Evolutionary conservation across 140 eudicot genomes (phyloP).

Genomic region (Artemisia princeps): DNA sequence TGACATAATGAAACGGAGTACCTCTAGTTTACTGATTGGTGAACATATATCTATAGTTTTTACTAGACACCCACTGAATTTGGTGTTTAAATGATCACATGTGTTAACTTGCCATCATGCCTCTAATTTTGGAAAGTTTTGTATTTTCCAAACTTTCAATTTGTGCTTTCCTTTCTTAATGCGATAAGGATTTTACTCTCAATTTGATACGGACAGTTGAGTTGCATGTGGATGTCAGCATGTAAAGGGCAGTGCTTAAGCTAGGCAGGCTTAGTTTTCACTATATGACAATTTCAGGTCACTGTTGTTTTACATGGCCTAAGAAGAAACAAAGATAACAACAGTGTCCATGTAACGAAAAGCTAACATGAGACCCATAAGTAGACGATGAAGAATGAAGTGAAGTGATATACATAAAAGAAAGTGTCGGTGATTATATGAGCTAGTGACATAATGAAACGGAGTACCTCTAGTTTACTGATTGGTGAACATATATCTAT

Average conservation of each 20-base stretch:
- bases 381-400: no score
- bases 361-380: no score
- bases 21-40: background rate
- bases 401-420: no score
- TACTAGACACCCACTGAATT: slow-evolving; percentile 3
- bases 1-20: no score
- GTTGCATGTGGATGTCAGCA: no score
- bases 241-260: no score
- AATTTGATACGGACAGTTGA: background rate
- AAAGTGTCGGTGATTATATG: no score
- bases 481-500: slow-evolving; percentile 11
- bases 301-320: no score
- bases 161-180: slow-evolving; percentile 1
- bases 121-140: slow-evolving; percentile 13
- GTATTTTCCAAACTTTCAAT: background rate
- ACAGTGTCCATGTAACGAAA: no score
- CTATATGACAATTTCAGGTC: background rate
- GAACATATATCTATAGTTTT: slow-evolving; percentile 19
- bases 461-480: background rate
- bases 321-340: no score
- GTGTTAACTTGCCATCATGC: slow-evolving; percentile 18
- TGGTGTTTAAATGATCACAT: slow-evolving; percentile 13
- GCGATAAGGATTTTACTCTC: slow-evolving; percentile 12
- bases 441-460: no score
- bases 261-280: background rate